phyloP scores from a whole-genome alignment of 257 asterid species.

The Solanum acaule region DNA sequence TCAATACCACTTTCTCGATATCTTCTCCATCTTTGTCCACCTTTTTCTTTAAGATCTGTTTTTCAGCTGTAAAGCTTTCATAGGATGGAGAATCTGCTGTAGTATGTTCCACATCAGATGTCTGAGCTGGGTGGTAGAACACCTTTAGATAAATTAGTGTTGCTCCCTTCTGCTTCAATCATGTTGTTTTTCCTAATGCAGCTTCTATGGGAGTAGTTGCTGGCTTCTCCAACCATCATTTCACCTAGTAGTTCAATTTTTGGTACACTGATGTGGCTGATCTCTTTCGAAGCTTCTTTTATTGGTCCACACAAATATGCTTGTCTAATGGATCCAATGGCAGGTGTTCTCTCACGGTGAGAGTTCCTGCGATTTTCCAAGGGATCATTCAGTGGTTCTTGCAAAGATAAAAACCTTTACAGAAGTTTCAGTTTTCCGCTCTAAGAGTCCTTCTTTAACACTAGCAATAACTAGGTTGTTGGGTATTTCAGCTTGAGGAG shows the following conservation, averaged over 20 bases:
- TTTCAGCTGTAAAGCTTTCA: slow-evolving; percentile 35
- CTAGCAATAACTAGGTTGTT: neutral
- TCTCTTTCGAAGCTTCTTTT: slow-evolving; percentile 14
- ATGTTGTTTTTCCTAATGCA: neutral
- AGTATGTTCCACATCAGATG: neutral
- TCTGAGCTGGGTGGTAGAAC: neutral
- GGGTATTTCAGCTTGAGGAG: neutral
- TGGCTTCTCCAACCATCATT: slow-evolving; percentile 26
- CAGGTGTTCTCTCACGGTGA: slow-evolving; percentile 4
- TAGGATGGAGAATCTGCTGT: slow-evolving; percentile 16
- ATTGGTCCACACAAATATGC: slow-evolving; percentile 1
- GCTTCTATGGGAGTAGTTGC: slow-evolving; percentile 3
- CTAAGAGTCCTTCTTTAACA: neutral
- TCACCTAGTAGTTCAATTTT: slow-evolving; percentile 56
- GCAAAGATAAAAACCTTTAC: neutral
- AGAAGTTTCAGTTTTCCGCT: slow-evolving; percentile 5
- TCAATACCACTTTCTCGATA: slow-evolving; percentile 1
- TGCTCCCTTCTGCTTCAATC: slow-evolving; percentile 15
- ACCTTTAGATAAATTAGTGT: slow-evolving; percentile 1
- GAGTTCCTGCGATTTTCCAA: neutral
- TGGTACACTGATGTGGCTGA: slow-evolving; percentile 23
- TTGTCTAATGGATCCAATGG: slow-evolving; percentile 10
- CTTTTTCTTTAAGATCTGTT: slow-evolving; percentile 32
- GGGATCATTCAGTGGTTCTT: neutral
- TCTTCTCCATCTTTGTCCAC: slow-evolving; percentile 32